Conservation (phyloP, 1,284 basidiomycete genomes). For the Sporisorium sorghi region DNA sequence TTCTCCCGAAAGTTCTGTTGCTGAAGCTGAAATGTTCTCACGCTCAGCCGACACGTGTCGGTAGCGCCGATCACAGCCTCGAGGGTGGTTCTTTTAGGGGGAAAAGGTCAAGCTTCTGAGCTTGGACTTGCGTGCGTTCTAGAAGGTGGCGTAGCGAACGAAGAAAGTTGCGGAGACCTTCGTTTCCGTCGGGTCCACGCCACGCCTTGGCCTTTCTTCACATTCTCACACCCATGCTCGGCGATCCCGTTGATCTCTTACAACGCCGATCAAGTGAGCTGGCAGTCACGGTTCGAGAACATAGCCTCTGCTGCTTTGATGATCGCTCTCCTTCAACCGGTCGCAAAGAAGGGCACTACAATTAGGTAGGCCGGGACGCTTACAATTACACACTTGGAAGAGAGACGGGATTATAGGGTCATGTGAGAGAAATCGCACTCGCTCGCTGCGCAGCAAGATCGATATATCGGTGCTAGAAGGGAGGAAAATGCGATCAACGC, state of each 20-base stretch:
- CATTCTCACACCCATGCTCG: neutral
- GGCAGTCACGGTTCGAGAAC: too few species aligned
- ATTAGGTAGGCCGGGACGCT: neutral
- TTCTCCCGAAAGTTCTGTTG: neutral
- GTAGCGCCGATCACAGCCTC: neutral
- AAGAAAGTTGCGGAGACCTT: neutral
- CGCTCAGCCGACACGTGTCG: constrained; percentile 1
- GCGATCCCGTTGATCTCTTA: too few species aligned
- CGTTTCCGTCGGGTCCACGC: constrained; percentile 4
- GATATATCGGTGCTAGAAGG: too few species aligned
- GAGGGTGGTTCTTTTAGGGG: too few species aligned
- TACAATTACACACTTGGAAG: constrained; percentile 16
- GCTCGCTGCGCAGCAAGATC: too few species aligned
- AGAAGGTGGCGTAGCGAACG: neutral
- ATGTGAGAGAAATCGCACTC: too few species aligned
- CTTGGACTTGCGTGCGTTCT: neutral
- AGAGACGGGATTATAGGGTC: neutral
- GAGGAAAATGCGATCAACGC: constrained; percentile 24
- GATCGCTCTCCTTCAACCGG: neutral
- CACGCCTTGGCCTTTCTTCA: neutral
- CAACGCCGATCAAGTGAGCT: neutral
- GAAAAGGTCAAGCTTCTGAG: too few species aligned
- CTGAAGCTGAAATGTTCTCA: neutral
- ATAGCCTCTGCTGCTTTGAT: neutral
- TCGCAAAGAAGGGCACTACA: neutral